These are phyloP conservation scores for Lagenaria siceraria DNA, from an alignment of 306 rosid genomes.

Conservation along the genomic window DNA sequence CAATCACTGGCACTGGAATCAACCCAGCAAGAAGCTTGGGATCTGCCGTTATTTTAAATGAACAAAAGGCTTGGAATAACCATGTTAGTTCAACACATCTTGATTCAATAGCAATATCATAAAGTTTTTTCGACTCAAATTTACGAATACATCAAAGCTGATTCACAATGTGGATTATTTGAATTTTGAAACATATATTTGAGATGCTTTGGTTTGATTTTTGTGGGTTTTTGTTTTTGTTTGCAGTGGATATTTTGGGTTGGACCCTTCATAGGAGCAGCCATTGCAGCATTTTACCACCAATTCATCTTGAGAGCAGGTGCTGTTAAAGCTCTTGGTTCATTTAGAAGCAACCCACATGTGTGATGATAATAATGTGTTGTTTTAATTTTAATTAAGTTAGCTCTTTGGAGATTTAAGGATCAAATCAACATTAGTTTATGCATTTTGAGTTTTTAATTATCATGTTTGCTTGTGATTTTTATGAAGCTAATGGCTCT, in stretches of 20 bases:
- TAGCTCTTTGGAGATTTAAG: neutral
- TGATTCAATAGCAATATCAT: neutral
- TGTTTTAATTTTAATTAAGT: neutral
- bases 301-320: constrained; percentile 89
- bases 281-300: constrained; percentile 91
- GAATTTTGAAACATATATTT: no score
- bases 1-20: constrained; percentile 82
- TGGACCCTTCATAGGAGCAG: constrained; percentile 88
- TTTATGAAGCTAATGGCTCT: neutral
- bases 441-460: neutral
- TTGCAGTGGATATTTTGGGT: constrained; percentile 93
- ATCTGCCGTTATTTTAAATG: constrained; percentile 57
- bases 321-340: constrained; percentile 74
- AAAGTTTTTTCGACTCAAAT: neutral
- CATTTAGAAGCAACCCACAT: constrained; percentile 75
- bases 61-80: constrained; percentile 55
- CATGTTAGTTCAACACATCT: constrained; percentile 35
- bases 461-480: neutral
- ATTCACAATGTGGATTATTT: no score
- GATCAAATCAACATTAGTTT: neutral
- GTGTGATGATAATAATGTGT: neutral
- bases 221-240: neutral
- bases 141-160: neutral
- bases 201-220: no score
- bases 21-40: constrained; percentile 97